Percentiles rank a stretch among this genome's conserved stretches.
Conservation (phyloP, 176 grass and related monocot species). For the Musa schizocarpa region DNA sequence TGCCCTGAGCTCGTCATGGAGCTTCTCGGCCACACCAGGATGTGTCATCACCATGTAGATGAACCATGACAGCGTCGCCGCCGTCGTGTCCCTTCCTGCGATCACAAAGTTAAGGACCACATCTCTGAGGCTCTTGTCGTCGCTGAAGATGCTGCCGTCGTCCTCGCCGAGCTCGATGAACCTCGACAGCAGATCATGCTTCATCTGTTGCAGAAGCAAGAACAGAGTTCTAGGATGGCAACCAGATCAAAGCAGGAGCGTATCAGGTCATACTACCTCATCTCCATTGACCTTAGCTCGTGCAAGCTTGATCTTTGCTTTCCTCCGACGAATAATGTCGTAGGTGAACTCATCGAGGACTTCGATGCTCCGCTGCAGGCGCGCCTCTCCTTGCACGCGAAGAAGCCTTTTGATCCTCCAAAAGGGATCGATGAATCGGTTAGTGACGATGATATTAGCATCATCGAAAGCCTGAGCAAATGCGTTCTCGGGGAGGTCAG, state of each 20-base stretch:
- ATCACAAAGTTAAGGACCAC: slow-evolving; percentile 95
- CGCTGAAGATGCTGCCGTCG: slow-evolving; percentile 28
- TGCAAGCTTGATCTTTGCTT: slow-evolving; percentile 58
- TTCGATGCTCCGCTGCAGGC: slow-evolving; percentile 80
- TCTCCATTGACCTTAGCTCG: slow-evolving; percentile 38
- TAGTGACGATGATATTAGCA: slow-evolving; percentile 70
- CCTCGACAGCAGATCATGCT: slow-evolving; percentile 88
- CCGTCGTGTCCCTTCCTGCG: slow-evolving; percentile 81
- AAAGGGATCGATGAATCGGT: slow-evolving; percentile 78
- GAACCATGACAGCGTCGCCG: slow-evolving; percentile 91
- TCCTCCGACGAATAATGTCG: slow-evolving; percentile 57
- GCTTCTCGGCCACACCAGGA: slow-evolving; percentile 55
- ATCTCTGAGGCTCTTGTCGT: slow-evolving; percentile 86
- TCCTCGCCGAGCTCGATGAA: slow-evolving; percentile 84
- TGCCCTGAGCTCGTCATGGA: slow-evolving; percentile 48
- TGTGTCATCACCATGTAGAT: slow-evolving; percentile 76
- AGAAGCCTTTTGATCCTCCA: slow-evolving; percentile 76
- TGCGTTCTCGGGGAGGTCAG: slow-evolving; percentile 66
- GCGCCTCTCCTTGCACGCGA: slow-evolving; percentile 58
- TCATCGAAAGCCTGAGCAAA: slow-evolving; percentile 80
- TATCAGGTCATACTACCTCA: slow-evolving; percentile 23
- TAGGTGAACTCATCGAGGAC: slow-evolving; percentile 85
- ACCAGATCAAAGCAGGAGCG: not conserved
- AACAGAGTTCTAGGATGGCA: not conserved
- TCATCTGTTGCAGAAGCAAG: slow-evolving; percentile 36